Evolutionary conservation across 192 early-diverging fungal genomes (phyloP).

Genomic region (Dissophora globulifera): DNA sequence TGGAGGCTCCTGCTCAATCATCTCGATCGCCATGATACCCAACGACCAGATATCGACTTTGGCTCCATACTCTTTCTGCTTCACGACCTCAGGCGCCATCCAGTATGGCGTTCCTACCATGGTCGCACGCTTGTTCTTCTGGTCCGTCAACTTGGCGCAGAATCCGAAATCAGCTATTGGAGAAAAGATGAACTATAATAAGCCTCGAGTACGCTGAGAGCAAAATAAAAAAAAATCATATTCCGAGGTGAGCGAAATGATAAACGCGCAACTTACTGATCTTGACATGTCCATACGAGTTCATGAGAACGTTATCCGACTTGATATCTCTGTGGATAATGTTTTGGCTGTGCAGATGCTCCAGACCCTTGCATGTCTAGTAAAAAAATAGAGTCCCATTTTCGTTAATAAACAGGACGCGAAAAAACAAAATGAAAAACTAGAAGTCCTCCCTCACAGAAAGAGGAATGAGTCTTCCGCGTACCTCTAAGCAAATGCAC

Average conservation of each 20-base stretch:
- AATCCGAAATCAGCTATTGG: conserved; percentile 86
- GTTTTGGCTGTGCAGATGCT: conserved; percentile 82
- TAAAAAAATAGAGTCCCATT: too few species aligned
- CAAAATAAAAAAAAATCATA: not conserved
- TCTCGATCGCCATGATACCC: conserved; percentile 98
- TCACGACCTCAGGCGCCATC: conserved; percentile 90
- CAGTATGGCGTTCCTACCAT: conserved; percentile 94
- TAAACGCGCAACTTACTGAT: conserved; percentile 58
- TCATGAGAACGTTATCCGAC: conserved; percentile 88
- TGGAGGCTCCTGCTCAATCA: conserved; percentile 97
- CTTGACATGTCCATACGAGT: conserved; percentile 88
- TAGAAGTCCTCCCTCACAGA: not conserved
- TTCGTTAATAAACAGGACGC: not conserved
- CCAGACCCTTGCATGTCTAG: conserved; percentile 82
- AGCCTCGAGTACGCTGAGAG: not conserved
- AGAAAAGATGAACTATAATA: not conserved
- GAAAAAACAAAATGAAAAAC: not conserved
- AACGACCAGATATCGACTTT: conserved; percentile 94
- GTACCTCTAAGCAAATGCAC: conserved; percentile 89
- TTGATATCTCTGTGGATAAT: conserved; percentile 96
- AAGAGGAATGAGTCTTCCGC: not conserved
- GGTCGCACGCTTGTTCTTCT: conserved; percentile 84
- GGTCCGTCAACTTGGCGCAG: conserved; percentile 89
- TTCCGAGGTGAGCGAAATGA: not conserved
- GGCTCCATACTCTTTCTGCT: conserved; percentile 81